Conservation (phyloP, 2,329 filamentous ascomycete species). For the Neonectria ditissima region DNA sequence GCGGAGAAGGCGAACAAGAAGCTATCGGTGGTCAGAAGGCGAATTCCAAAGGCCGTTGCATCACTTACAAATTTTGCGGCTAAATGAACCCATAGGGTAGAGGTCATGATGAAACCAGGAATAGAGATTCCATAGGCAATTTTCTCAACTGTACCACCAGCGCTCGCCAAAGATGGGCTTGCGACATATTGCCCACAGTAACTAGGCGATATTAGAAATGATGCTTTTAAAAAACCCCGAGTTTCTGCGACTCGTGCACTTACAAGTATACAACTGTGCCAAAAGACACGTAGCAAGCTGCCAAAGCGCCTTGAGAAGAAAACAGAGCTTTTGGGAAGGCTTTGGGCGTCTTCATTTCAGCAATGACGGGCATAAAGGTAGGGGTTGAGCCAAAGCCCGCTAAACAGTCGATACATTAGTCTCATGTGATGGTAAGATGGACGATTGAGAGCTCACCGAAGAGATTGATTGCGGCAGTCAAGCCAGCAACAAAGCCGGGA, state of each 20-base stretch:
- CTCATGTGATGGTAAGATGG: too few relatives aligned
- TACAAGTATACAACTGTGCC: slow-evolving; percentile 36
- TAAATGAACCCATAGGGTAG: slow-evolving; percentile 41
- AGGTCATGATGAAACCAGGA: slow-evolving; percentile 43
- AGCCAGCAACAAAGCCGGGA: slow-evolving; percentile 40
- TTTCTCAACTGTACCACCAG: slow-evolving; percentile 37
- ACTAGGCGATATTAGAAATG: too few relatives aligned
- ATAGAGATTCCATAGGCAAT: slow-evolving; percentile 42
- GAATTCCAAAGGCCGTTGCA: too few relatives aligned
- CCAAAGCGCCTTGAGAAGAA: slow-evolving; percentile 28
- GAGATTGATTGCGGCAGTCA: slow-evolving; percentile 41
- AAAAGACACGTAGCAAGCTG: slow-evolving; percentile 33
- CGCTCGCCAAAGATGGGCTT: slow-evolving; percentile 55
- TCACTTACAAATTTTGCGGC: slow-evolving; percentile 36
- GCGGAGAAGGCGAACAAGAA: slow-evolving; percentile 43
- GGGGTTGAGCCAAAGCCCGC: slow-evolving; percentile 38
- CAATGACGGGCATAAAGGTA: slow-evolving; percentile 42
- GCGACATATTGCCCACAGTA: slow-evolving; percentile 58
- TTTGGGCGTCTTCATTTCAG: slow-evolving; percentile 37
- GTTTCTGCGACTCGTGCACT: neutral
- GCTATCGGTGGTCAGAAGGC: slow-evolving; percentile 23
- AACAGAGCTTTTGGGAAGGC: slow-evolving; percentile 34
- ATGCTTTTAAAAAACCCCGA: too few relatives aligned
- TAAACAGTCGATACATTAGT: neutral
- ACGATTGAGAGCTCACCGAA: slow-evolving; percentile 37